phyloP scores from a whole-genome alignment of 208 protist species.

The Leishmania arabica region DNA sequence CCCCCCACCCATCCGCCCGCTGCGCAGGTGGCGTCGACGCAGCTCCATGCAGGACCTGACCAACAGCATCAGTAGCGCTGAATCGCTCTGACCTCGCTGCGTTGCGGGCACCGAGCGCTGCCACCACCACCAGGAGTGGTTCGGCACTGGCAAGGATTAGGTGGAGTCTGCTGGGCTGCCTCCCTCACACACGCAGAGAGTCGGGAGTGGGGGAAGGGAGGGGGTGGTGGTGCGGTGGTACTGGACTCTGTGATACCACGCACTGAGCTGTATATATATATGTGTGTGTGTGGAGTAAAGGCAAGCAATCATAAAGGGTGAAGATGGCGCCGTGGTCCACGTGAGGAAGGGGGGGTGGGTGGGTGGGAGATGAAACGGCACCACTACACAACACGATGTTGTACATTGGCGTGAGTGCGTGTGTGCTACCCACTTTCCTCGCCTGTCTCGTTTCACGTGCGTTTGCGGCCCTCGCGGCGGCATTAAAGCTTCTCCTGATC shows the following conservation, averaged over 20 bases:
- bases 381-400: background rate
- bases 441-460: background rate
- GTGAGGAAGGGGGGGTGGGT: background rate
- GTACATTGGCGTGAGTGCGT: background rate
- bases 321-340: background rate
- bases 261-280: background rate
- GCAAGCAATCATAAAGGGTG: background rate
- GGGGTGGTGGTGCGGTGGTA: too few species aligned
- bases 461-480: too few species aligned
- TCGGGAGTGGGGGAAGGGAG: too few species aligned
- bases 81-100: background rate
- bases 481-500: constrained; percentile 46
- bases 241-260: background rate
- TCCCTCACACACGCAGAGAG: background rate
- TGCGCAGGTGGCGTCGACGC: too few species aligned
- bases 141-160: background rate
- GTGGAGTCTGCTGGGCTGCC: background rate
- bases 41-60: too few species aligned
- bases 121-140: background rate
- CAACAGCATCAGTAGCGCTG: too few species aligned
- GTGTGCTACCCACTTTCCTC: background rate
- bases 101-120: background rate
- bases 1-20: too few species aligned
- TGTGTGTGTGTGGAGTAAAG: background rate
- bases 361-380: background rate